Percentiles rank a stretch among this genome's conserved stretches.
Evolutionary conservation across 164 flowering plant genomes (phyloP).

Genomic region (Chimonanthus praecox): DNA sequence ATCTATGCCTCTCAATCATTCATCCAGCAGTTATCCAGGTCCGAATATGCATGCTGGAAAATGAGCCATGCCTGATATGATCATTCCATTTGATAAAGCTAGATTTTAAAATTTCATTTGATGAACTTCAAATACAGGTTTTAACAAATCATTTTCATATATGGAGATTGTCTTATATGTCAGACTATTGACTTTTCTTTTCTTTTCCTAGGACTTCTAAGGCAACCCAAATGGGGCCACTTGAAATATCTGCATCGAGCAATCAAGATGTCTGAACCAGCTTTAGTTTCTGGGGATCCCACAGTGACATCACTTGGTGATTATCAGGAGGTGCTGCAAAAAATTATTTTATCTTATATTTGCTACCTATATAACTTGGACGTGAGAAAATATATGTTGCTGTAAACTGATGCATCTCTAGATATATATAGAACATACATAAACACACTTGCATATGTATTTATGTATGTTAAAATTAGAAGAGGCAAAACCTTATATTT

Average conservation of each 20-base stretch:
- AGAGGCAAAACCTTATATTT: no score
- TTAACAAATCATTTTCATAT: no score
- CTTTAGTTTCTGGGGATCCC: not conserved
- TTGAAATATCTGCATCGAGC: conserved; percentile 1
- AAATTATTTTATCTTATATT: no score
- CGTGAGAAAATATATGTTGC: not conserved
- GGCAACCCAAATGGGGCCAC: conserved; percentile 8
- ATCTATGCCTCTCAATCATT: not conserved
- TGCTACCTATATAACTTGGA: not conserved
- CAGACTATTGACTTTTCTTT: not conserved
- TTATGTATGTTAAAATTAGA: no score
- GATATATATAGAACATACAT: not conserved
- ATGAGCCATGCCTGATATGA: not conserved
- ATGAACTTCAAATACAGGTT: not conserved
- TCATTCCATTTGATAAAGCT: not conserved
- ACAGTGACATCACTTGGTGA: not conserved
- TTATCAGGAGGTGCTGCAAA: not conserved
- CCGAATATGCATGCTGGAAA: not conserved
- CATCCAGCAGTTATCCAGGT: not conserved
- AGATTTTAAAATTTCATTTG: not conserved
- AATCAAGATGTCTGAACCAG: not conserved
- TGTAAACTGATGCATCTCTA: not conserved
- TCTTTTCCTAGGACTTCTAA: not conserved
- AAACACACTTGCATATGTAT: no score
- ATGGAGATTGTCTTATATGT: not conserved